These are phyloP conservation scores for Phytophthora chlamydospora DNA, from an alignment of 352 stramenopile species.

Conservation along the genomic window DNA sequence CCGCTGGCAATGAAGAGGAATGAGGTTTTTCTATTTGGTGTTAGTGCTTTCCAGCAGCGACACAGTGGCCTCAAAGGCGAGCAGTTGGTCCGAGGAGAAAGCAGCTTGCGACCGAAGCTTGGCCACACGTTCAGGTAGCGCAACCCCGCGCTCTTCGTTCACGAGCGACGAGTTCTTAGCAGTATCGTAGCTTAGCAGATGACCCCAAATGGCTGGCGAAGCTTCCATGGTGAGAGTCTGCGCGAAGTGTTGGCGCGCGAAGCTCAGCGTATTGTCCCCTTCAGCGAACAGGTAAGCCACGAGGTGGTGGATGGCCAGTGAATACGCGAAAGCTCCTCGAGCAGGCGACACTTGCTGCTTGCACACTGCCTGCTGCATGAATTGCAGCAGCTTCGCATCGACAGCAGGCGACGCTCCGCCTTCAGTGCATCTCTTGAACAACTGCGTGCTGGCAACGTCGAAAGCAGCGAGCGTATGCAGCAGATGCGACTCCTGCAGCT, in stretches of 20 bases:
- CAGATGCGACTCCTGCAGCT: constrained; percentile 57
- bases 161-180: constrained; percentile 10
- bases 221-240: constrained; percentile 46
- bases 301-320: constrained; percentile 64
- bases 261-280: constrained; percentile 38
- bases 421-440: constrained; percentile 47
- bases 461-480: constrained; percentile 61
- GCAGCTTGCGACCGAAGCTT: constrained; percentile 37
- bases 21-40: constrained; percentile 21
- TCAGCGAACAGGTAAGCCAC: constrained; percentile 59
- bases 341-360: constrained; percentile 38
- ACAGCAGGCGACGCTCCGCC: constrained; percentile 17
- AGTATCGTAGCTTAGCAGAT: constrained; percentile 61
- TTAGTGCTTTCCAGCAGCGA: constrained; percentile 21
- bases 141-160: constrained; percentile 2
- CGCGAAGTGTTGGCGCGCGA: constrained; percentile 53
- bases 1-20: neutral
- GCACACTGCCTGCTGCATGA: constrained; percentile 57
- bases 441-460: constrained; percentile 22
- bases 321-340: constrained; percentile 60
- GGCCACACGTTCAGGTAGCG: constrained; percentile 22
- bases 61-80: constrained; percentile 35
- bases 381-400: constrained; percentile 51
- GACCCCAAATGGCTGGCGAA: constrained; percentile 46
- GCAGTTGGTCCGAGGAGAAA: constrained; percentile 34